These are phyloP conservation scores for Halophytophthora batemanensis DNA, from an alignment of 352 stramenopile genomes.

Conservation along the genomic window DNA sequence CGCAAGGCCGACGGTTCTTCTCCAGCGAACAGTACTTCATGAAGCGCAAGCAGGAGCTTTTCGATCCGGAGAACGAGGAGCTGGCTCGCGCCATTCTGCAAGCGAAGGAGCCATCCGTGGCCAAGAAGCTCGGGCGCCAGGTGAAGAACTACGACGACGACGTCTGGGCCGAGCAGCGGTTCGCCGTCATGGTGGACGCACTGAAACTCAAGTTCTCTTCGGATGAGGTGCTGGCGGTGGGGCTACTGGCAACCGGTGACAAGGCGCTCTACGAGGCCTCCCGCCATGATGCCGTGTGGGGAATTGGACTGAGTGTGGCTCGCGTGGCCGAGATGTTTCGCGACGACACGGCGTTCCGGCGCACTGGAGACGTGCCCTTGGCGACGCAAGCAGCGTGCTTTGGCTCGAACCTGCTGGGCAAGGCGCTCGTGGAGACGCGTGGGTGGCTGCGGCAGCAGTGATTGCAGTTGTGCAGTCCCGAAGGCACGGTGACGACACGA, in stretches of 20 bases:
- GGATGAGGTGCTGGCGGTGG: constrained; percentile 23
- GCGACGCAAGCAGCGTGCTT: constrained; percentile 35
- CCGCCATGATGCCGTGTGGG: constrained; percentile 49
- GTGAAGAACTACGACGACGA: constrained; percentile 53
- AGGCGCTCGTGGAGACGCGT: constrained; percentile 52
- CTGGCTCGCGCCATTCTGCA: constrained; percentile 44
- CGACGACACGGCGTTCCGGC: constrained; percentile 30
- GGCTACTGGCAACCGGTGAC: constrained; percentile 41
- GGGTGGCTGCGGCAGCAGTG: constrained; percentile 33
- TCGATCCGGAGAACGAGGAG: constrained; percentile 39
- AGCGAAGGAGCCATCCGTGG: constrained; percentile 40
- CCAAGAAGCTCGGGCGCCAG: constrained; percentile 50
- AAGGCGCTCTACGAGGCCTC: constrained; percentile 60
- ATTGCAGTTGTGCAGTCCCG: neutral
- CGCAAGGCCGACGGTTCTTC: constrained; percentile 30
- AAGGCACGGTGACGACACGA: too few relatives aligned
- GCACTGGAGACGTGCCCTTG: constrained; percentile 30
- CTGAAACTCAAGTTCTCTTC: constrained; percentile 62
- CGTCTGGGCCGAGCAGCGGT: constrained; percentile 38
- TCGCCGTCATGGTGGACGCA: constrained; percentile 50
- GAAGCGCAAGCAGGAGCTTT: constrained; percentile 70
- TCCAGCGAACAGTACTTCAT: constrained; percentile 77
- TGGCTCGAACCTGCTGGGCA: constrained; percentile 51
- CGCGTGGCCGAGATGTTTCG: constrained; percentile 37
- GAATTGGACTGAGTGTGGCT: constrained; percentile 48